Evolutionary conservation across 306 rosid species (phyloP).

Genomic region (Astragalus membranaceus): DNA sequence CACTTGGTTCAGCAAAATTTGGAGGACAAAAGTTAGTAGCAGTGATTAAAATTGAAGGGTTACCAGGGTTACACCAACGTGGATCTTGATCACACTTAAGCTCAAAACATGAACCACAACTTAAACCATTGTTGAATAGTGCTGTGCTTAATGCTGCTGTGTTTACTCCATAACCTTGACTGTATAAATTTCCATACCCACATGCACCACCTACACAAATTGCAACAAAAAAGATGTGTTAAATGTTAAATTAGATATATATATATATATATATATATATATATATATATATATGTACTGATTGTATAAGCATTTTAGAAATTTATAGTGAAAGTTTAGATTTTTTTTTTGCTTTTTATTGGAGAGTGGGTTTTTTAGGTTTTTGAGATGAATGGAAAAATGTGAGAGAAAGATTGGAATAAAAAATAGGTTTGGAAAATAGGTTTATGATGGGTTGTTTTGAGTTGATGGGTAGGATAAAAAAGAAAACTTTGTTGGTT

Average conservation of each 20-base stretch:
- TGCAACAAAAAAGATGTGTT: background rate
- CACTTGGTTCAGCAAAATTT: slow-evolving; percentile 70
- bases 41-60: slow-evolving; percentile 76
- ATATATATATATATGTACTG: background rate
- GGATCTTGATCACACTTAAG: slow-evolving; percentile 75
- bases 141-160: slow-evolving; percentile 95
- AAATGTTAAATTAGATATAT: background rate
- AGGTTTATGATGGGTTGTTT: background rate
- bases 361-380: background rate
- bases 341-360: background rate
- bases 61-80: slow-evolving; percentile 80
- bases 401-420: background rate
- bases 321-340: background rate
- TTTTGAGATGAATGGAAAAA: background rate
- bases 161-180: slow-evolving; percentile 93
- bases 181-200: slow-evolving; percentile 90
- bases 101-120: slow-evolving; percentile 93
- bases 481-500: background rate
- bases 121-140: slow-evolving; percentile 77
- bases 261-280: too few relatives aligned
- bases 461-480: background rate
- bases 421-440: too few relatives aligned
- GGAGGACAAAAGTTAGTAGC: slow-evolving; percentile 98
- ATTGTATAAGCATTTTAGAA: background rate
- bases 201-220: slow-evolving; percentile 67